These are phyloP conservation scores for Apiotrichum porosum DNA, from an alignment of 1,284 basidiomycete genomes.

Conservation along the genomic window DNA sequence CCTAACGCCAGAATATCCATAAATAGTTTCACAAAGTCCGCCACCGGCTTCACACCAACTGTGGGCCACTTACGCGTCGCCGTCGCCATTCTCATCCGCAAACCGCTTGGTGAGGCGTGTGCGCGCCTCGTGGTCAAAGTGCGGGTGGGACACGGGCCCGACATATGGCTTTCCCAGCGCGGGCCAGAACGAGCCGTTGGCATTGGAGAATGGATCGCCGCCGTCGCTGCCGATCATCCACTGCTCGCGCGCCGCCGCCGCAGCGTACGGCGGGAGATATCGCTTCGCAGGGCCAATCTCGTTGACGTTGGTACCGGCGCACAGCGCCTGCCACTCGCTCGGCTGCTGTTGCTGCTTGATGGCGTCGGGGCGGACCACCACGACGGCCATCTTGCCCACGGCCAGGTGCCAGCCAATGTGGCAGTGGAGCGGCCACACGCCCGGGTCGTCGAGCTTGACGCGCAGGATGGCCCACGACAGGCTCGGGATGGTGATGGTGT, in stretches of 20 bases:
- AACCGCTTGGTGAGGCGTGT: too few species aligned
- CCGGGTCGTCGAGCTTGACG: conserved; percentile 23
- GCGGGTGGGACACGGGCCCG: too few species aligned
- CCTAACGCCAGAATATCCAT: too few species aligned
- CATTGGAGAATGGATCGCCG: neutral
- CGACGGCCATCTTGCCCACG: conserved; percentile 15
- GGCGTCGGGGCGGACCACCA: neutral
- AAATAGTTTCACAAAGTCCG: too few species aligned
- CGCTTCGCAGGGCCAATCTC: conserved; percentile 3
- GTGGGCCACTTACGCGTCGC: too few species aligned
- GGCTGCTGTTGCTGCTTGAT: neutral
- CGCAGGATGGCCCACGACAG: conserved; percentile 27
- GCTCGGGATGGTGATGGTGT: conserved; percentile 37
- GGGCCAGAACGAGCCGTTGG: neutral
- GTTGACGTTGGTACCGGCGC: neutral
- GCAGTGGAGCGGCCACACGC: conserved; percentile 28
- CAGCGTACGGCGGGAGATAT: too few species aligned
- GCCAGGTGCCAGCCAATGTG: conserved; percentile 30
- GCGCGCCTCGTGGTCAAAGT: too few species aligned
- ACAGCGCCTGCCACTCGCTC: conserved; percentile 4
- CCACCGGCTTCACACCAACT: too few species aligned
- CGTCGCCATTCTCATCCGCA: too few species aligned
- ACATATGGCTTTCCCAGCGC: too few species aligned
- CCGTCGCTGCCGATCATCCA: neutral
- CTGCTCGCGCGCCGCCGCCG: too few species aligned